These are phyloP conservation scores for Lactifluus subvellereus DNA, from an alignment of 768 basidiomycete genomes.

Conservation along the genomic window DNA sequence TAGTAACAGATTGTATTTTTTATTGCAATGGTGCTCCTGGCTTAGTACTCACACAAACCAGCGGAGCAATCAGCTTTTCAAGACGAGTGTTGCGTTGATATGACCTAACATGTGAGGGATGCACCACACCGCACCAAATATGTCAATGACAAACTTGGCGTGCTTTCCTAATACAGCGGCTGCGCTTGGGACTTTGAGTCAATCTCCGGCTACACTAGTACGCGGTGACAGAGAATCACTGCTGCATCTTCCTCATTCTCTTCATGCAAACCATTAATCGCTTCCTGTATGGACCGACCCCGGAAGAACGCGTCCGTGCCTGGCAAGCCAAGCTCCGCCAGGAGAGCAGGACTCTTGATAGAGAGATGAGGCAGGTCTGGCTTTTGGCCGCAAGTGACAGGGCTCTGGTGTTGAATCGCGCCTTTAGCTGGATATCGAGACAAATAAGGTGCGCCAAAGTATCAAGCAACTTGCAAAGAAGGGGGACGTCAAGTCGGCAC, in stretches of 20 bases:
- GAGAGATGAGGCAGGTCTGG: conserved; percentile 93
- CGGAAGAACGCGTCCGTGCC: conserved; percentile 85
- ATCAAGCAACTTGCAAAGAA: conserved; percentile 88
- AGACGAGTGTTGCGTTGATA: too few relatives aligned
- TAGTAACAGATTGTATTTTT: not conserved
- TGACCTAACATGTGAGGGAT: too few relatives aligned
- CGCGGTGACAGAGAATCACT: not conserved
- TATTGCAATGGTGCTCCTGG: not conserved
- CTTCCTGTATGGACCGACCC: conserved; percentile 92
- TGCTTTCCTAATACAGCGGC: conserved; percentile 4
- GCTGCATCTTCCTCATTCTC: not conserved
- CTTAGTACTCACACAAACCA: not conserved
- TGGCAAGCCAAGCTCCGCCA: conserved; percentile 87
- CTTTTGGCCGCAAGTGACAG: conserved; percentile 21
- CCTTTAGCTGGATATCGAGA: conserved; percentile 71
- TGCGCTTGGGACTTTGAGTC: not conserved
- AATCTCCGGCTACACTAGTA: not conserved
- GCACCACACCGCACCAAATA: not conserved
- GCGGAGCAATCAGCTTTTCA: not conserved
- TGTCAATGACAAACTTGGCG: not conserved
- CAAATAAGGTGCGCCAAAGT: conserved; percentile 67
- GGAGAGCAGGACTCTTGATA: conserved; percentile 78
- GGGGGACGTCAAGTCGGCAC: conserved; percentile 88
- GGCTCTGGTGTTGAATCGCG: conserved; percentile 15
- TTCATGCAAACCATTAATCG: conserved; percentile 84